Base-by-base conservation (phyloP, 331 rosid species). In the Spiraea crenata region DNA sequence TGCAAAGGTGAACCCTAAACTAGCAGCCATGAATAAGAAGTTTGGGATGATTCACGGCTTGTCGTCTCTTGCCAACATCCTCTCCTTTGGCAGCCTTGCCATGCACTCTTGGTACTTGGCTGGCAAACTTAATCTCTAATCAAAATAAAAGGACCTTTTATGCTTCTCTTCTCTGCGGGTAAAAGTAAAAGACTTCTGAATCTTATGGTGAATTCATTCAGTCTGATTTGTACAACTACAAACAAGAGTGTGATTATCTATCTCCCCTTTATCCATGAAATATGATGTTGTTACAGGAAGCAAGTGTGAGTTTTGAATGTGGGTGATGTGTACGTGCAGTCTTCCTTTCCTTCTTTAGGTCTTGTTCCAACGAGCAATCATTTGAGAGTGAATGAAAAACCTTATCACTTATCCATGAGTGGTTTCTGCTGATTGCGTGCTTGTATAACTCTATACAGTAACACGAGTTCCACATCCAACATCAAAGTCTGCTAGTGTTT, bases 21-120 rank as follows among this genome's bases (percentile, higher is more conserved):
- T 93, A 60, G 88, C 89, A 61, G 92, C 96, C 61, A 91, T 93
- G 95, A 91, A 93, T 70, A 93, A 93, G 92, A 93, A 91, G 76
- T 93, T 93, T 34, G 99, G 99, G 74, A 91, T 93, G 99, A 86
- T 93, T 85, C 99, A 93, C 70, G 99, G 99, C 39, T 75, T 93
- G 55, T 93, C 99, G 52, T 91, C 99, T 46, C 97, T 93, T 20
- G 97, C 99, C 20, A 93, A 93, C 77, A 91, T 93, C 78, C 67
- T 93, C 86, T 78, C 99, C 15, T 93, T 91, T 78, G 97, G 99
- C 31, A 73, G 97, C 89, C 97, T 93, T 69, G 96, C 99, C 19
- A 76, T 91, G 86, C 99, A 93, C 82, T 87, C 99, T 4, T 93
- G 99, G 97, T 93, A 93, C 79, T 73, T 93, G 86, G 99, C 97